Conservation (phyloP, 2,329 filamentous ascomycete genomes). For the Trichophyton simii region DNA sequence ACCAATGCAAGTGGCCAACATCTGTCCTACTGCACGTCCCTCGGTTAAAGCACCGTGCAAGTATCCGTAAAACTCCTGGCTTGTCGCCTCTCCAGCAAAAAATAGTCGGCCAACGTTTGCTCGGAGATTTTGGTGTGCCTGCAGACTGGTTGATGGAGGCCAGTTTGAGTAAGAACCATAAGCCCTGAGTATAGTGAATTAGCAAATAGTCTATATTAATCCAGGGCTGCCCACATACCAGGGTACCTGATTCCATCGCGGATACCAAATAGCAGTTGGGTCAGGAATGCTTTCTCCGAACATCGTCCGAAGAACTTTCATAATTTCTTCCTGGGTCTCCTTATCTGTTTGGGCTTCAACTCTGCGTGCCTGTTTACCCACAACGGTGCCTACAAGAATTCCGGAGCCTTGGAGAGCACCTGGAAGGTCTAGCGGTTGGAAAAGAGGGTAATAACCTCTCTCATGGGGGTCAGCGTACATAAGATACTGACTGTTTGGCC, state of each 20-base stretch:
- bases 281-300: slow-evolving; percentile 49
- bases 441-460: slow-evolving; percentile 48
- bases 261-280: slow-evolving; percentile 49
- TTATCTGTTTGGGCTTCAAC: slow-evolving; percentile 49
- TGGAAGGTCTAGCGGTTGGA: slow-evolving; percentile 48
- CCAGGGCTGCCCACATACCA: slow-evolving; percentile 23
- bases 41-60: slow-evolving; percentile 51
- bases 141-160: slow-evolving; percentile 50
- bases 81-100: slow-evolving; percentile 55
- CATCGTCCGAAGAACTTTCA: slow-evolving; percentile 49
- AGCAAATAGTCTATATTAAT: not conserved
- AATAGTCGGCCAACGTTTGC: slow-evolving; percentile 50
- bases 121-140: slow-evolving; percentile 55
- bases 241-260: slow-evolving; percentile 42
- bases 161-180: slow-evolving; percentile 57
- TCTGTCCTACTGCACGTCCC: slow-evolving; percentile 38
- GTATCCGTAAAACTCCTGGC: slow-evolving; percentile 52
- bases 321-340: slow-evolving; percentile 44
- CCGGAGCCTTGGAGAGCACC: slow-evolving; percentile 50
- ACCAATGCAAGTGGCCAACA: not conserved
- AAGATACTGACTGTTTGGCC: slow-evolving; percentile 44
- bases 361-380: slow-evolving; percentile 43
- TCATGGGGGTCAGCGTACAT: slow-evolving; percentile 40
- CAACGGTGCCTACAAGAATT: slow-evolving; percentile 54
- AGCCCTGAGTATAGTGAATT: slow-evolving; percentile 12